Conservation (phyloP, 179 eudicot species). For the Vitellaria paradoxa region DNA sequence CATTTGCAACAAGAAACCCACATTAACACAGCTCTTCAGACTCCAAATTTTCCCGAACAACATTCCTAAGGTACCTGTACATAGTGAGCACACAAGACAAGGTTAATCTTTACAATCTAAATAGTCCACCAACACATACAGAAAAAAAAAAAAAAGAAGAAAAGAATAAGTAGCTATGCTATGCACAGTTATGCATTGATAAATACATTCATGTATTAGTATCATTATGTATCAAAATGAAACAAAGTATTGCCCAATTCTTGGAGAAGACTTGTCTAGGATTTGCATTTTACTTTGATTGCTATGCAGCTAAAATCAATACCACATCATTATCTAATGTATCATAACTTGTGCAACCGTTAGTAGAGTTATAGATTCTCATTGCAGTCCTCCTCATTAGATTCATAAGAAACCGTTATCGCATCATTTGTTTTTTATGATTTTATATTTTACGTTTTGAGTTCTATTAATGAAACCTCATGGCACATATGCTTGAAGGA, state of each 20-base stretch:
- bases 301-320: not conserved
- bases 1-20: conserved; percentile 15
- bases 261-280: not conserved
- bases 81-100: conserved; percentile 7
- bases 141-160: not conserved
- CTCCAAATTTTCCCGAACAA: conserved; percentile 17
- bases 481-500: too few relatives aligned
- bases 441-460: too few relatives aligned
- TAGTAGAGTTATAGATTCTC: too few relatives aligned
- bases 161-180: not conserved
- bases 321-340: not conserved
- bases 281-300: not conserved
- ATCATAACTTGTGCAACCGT: not conserved
- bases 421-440: too few relatives aligned
- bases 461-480: too few relatives aligned
- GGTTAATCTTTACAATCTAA: not conserved
- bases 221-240: not conserved
- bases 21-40: conserved; percentile 15
- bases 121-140: not conserved
- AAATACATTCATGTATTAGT: not conserved
- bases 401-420: too few relatives aligned
- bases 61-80: conserved; percentile 20
- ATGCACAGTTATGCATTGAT: not conserved
- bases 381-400: too few relatives aligned
- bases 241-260: not conserved